Evolutionary conservation across 2,329 filamentous ascomycete genomes (phyloP).

Genomic region (Plenodomus tracheiphilus): DNA sequence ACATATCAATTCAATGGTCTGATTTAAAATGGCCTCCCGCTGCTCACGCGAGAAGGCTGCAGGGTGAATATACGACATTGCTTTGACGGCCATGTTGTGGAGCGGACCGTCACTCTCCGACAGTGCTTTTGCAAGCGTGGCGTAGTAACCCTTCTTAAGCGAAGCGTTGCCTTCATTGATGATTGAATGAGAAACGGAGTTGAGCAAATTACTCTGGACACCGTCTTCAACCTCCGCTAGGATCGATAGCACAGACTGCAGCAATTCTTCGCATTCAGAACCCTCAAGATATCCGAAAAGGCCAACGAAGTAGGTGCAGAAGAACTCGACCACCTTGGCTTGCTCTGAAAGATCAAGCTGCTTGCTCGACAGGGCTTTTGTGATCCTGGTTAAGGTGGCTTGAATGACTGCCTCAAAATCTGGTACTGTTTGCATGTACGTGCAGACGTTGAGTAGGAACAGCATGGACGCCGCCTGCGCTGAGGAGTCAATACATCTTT

Average conservation of each 20-base stretch:
- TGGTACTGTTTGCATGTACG: slow-evolving; percentile 27
- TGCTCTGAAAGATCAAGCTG: slow-evolving; percentile 20
- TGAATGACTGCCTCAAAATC: slow-evolving; percentile 22
- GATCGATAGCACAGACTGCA: slow-evolving; percentile 23
- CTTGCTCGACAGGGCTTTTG: slow-evolving; percentile 23
- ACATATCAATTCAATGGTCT: slow-evolving; percentile 21
- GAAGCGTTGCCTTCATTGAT: slow-evolving; percentile 20
- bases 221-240: slow-evolving; percentile 18
- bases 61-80: slow-evolving; percentile 27
- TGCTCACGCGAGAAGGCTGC: slow-evolving; percentile 34
- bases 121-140: slow-evolving; percentile 23
- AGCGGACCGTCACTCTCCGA: slow-evolving; percentile 6
- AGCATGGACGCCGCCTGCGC: slow-evolving; percentile 26
- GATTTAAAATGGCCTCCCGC: slow-evolving; percentile 38
- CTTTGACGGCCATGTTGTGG: slow-evolving; percentile 15
- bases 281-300: slow-evolving; percentile 26
- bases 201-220: slow-evolving; percentile 7
- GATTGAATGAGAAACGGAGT: slow-evolving; percentile 25
- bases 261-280: slow-evolving; percentile 14
- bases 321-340: slow-evolving; percentile 23
- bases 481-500: slow-evolving; percentile 18
- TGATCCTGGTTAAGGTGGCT: slow-evolving; percentile 22
- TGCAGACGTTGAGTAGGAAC: slow-evolving; percentile 33
- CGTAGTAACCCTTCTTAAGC: slow-evolving; percentile 23
- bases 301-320: slow-evolving; percentile 30